phyloP scores from a whole-genome alignment of 805 yeast species.

The Lachancea mirantina region DNA sequence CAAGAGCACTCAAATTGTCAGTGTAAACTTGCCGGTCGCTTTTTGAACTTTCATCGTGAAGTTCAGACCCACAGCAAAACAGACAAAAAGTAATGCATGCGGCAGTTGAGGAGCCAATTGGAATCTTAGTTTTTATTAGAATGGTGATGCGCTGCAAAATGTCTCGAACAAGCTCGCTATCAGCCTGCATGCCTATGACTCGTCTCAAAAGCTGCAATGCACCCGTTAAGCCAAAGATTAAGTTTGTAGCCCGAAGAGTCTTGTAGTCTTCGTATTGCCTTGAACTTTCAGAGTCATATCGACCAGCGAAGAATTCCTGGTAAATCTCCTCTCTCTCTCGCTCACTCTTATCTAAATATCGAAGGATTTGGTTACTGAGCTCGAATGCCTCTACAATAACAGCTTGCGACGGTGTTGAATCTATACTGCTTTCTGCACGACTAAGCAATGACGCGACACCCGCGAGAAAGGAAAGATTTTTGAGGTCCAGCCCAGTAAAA shows the following conservation, averaged over 20 bases:
- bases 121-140: constrained; percentile 11
- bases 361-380: constrained; percentile 29
- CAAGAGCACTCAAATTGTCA: constrained; percentile 11
- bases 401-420: constrained; percentile 14
- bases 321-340: constrained; percentile 25
- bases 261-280: constrained; percentile 15
- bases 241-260: constrained; percentile 42
- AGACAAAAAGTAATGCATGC: constrained; percentile 17
- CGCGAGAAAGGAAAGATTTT: constrained; percentile 51
- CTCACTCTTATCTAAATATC: constrained; percentile 22
- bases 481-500: constrained; percentile 59
- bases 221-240: constrained; percentile 47
- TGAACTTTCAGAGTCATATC: background rate
- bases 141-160: constrained; percentile 10
- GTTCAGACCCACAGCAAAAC: constrained; percentile 22
- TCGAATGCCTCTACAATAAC: constrained; percentile 33
- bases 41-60: constrained; percentile 10
- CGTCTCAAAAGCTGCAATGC: constrained; percentile 52
- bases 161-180: constrained; percentile 42
- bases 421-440: constrained; percentile 25
- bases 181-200: constrained; percentile 42
- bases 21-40: constrained; percentile 11
- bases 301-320: background rate
- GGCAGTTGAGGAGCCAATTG: constrained; percentile 12
- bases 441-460: constrained; percentile 36